Base-by-base conservation (phyloP, 306 rosid genomes). In the Fragaria nilgerrensis region DNA sequence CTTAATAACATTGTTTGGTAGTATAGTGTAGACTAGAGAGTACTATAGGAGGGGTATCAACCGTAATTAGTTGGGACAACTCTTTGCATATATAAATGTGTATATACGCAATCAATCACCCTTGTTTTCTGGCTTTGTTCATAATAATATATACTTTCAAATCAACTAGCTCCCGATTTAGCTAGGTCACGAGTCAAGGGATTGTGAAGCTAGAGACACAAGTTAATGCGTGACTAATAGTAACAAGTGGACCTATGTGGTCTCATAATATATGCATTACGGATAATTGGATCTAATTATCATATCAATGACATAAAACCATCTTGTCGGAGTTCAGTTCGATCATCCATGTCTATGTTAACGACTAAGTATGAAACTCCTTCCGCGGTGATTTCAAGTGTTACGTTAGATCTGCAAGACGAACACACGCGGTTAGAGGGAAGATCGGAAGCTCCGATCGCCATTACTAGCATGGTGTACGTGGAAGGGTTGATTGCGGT, bases 71-170 rank as follows among this genome's bases (percentile, higher is more conserved):
- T 34, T 6, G 50, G 37, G 23, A 56, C 67, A 37, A 39, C 20
- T 17, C 25, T 65, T 36, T 20, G 6, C 6, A 29, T 32, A 29
- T 65, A 65, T 44, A 11, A 10, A 44, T 44, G 14, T 14, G 23
- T 17, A 34, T 15, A 1, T 58, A 25, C 4, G 78, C 47, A 75
- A 75, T 75, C 71, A 75, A 45, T 75, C 71, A 29, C 52, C 78
- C 78, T 62, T 47, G 49, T 75, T 75, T 75, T 62, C 71, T 75
- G 78, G 78, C 78, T 63, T 29, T 75, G 78, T 59, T 43, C 15
- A 45, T 69, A 69, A 69, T 44, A 45, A 44, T 69, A 22, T 14
- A 36, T n/a, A 7, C 5, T 11, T 23, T 29, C 52, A 68, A 68
- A 68, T 43, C 52, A 68, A 43, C 49, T 39, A 37, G 48, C 49